Base-by-base conservation (phyloP, 2,329 filamentous ascomycete genomes). In the Sporothrix humicola region DNA sequence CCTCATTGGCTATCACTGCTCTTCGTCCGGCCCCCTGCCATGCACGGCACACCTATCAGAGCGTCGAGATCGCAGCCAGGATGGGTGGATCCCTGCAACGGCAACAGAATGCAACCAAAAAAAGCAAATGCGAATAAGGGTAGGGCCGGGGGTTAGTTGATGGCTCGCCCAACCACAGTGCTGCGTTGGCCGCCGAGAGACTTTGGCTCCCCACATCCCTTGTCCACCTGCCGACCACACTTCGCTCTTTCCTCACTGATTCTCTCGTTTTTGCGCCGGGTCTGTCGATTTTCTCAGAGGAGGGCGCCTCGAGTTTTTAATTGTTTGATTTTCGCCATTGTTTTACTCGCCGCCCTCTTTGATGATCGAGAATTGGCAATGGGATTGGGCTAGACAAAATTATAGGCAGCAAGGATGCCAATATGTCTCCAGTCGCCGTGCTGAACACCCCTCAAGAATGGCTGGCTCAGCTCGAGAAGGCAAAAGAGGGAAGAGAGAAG, bases 1-100 rank as follows among this genome's bases (percentile, higher is more conserved):
- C 73, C 73, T 83, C 78, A 85, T 86, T 85, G 83, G 84, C 65
- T 54, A 54, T 63, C 15, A 42, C 56, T 31, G 61, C 9, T 46
- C 37, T 15, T n/a, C 58, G 54, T 13, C 17, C 6, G 17, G 9
- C n/a, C 69, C 59, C 65, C 26, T 69, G 69, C 31, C 56, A 69
- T 78, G 69, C 71, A 76, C 75, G 75, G 58, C 72, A 76, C 74
- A 76, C 81, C 80, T 81, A 83, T 83, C 79, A 82, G 75, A 79
- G 77, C 71, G 61, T 73, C 72, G 73, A 78, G 78, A 79, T 80
- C 77, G 46, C 54, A 61, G 26, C 72, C 69, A 42, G 75, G 74
- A 73, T 78, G 74, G 77, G 81, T 76, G 61, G 74, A 65, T 20
- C 73, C 73, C 20, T 56, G 68, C 72, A 72, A 72, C 73, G 73